Conservation (phyloP, 2,329 filamentous ascomycete genomes). For the Fusarium napiforme region DNA sequence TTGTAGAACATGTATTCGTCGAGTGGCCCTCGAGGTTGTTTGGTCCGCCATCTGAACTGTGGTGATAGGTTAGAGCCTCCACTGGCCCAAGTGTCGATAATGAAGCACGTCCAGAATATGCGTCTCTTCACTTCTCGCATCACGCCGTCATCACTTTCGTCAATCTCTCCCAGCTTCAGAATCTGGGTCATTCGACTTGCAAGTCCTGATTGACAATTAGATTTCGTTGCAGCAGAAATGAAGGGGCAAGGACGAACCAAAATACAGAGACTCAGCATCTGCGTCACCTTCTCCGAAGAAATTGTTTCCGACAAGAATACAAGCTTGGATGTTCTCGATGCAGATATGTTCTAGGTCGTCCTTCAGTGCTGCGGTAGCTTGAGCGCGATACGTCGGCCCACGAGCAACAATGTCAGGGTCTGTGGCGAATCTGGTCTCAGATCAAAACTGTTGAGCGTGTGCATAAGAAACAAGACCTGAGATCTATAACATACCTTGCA, state of each 20-base stretch:
- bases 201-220: conserved; percentile 30
- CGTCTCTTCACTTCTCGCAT: conserved; percentile 47
- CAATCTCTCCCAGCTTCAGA: conserved; percentile 39
- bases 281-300: conserved; percentile 45
- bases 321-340: conserved; percentile 50
- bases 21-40: conserved; percentile 42
- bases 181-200: conserved; percentile 51
- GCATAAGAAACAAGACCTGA: neutral
- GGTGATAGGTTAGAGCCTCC: conserved; percentile 44
- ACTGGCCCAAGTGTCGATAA: conserved; percentile 51
- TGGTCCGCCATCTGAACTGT: conserved; percentile 40
- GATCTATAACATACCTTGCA: conserved; percentile 16
- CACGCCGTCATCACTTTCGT: conserved; percentile 38
- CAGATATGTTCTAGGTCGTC: conserved; percentile 47
- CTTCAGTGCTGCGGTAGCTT: conserved; percentile 41
- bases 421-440: conserved; percentile 10
- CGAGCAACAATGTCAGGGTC: conserved; percentile 23
- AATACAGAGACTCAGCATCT: conserved; percentile 49
- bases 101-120: conserved; percentile 50
- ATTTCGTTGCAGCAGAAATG: rapidly evolving
- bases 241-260: conserved; percentile 36
- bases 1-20: conserved; percentile 43
- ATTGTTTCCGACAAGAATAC: conserved; percentile 48
- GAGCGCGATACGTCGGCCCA: conserved; percentile 27
- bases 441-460: neutral